Evolutionary conservation across 2,329 filamentous ascomycete genomes (phyloP).

Genomic region (Ophiocordyceps sinensis): DNA sequence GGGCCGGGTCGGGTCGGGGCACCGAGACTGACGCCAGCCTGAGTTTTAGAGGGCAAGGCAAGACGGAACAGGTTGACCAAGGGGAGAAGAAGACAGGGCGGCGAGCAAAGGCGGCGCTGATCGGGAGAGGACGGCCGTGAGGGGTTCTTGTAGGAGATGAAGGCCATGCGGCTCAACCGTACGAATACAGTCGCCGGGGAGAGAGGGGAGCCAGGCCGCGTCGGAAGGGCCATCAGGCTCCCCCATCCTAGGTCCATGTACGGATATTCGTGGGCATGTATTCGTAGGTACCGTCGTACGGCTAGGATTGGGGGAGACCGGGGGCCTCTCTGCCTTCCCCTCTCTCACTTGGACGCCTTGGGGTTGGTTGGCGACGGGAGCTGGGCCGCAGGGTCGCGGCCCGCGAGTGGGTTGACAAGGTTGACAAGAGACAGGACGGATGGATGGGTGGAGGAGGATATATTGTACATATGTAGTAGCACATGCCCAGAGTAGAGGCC

Average conservation of each 20-base stretch:
- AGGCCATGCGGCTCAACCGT: neutral
- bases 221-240: neutral
- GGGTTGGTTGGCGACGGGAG: slow-evolving; percentile 4
- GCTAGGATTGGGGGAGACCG: neutral
- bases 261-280: too few species aligned
- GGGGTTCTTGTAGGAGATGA: neutral
- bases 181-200: neutral
- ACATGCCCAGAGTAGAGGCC: too few species aligned
- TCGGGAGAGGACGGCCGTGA: neutral
- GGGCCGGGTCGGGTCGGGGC: neutral
- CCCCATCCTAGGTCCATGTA: neutral
- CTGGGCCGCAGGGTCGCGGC: slow-evolving; percentile 4
- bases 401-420: slow-evolving; percentile 6
- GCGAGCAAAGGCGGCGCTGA: neutral
- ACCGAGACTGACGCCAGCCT: neutral
- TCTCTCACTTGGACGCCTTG: slow-evolving; percentile 2
- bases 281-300: neutral
- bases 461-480: too few species aligned
- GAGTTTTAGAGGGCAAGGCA: neutral
- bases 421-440: slow-evolving; percentile 2
- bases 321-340: neutral
- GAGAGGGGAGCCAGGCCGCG: neutral
- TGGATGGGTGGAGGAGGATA: neutral
- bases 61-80: neutral
- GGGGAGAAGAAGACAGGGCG: neutral